phyloP scores from a whole-genome alignment of 2,329 filamentous ascomycete genomes.

The Cercospora sp. region DNA sequence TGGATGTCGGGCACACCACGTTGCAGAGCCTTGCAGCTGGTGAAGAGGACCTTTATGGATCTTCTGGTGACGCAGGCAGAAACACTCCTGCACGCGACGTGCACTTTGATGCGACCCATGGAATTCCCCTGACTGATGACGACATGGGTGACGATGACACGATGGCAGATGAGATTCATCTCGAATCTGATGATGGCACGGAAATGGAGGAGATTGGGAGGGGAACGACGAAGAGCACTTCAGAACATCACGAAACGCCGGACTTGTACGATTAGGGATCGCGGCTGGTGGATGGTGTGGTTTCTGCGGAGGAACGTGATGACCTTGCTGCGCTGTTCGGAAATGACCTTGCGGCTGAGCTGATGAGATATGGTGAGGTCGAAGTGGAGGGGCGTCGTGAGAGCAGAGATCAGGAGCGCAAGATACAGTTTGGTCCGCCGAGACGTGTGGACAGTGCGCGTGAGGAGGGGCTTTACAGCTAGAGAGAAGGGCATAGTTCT shows the following conservation, averaged over 20 bases:
- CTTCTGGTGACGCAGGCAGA: neutral
- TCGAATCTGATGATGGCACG: neutral
- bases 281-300: neutral
- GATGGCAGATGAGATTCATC: neutral
- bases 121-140: neutral
- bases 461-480: neutral
- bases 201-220: neutral
- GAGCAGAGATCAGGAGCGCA: neutral
- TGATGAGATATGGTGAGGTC: neutral
- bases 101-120: neutral
- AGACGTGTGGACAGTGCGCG: neutral
- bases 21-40: neutral
- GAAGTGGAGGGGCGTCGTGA: neutral
- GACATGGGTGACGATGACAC: neutral
- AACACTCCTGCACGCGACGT: neutral
- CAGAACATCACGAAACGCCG: neutral
- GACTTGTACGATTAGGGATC: conserved; percentile 2
- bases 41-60: conserved; percentile 2
- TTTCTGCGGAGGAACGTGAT: neutral
- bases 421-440: neutral
- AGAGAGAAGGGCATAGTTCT: neutral
- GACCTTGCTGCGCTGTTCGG: neutral
- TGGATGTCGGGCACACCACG: neutral
- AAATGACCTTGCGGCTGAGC: neutral
- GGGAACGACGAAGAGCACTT: neutral